Conservation (phyloP, 1,139 yeast genomes). For the Candida sanyaensis region DNA sequence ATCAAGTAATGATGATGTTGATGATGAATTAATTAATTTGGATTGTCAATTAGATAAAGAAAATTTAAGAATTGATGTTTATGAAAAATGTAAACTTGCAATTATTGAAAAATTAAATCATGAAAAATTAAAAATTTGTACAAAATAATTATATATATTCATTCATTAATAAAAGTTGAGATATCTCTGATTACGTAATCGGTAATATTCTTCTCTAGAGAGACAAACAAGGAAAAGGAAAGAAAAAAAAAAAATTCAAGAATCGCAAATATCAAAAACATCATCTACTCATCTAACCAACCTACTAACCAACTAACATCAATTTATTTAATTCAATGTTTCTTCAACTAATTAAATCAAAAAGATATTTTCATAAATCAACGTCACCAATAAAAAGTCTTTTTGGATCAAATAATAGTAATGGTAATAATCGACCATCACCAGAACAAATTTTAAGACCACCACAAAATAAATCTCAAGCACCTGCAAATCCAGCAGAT, state of each 20-base stretch:
- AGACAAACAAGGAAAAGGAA: not conserved
- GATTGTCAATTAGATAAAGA: conserved; percentile 6
- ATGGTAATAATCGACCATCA: conserved; percentile 13
- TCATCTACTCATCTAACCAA: not conserved
- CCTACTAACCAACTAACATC: not conserved
- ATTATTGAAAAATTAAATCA: conserved; percentile 23
- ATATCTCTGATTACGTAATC: too few species aligned
- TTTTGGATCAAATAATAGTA: conserved; percentile 27
- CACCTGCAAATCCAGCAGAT: conserved; percentile 49
- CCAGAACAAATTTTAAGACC: conserved; percentile 20
- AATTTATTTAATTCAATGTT: not conserved
- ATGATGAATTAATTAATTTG: not conserved
- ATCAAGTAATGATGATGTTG: not conserved
- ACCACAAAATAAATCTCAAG: conserved; percentile 41
- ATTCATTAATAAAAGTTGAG: not conserved
- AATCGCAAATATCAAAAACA: not conserved
- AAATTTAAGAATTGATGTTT: conserved; percentile 17
- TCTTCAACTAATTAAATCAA: not conserved
- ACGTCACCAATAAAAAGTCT: conserved; percentile 1
- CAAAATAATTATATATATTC: not conserved
- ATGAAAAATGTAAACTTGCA: conserved; percentile 31
- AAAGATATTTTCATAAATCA: conserved; percentile 6
- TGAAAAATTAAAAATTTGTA: conserved; percentile 17
- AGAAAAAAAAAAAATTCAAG: not conserved
- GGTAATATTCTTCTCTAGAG: not conserved